These are phyloP conservation scores for Saccharomyces uvarum DNA, from an alignment of 1,139 yeast species.

Conservation along the genomic window DNA sequence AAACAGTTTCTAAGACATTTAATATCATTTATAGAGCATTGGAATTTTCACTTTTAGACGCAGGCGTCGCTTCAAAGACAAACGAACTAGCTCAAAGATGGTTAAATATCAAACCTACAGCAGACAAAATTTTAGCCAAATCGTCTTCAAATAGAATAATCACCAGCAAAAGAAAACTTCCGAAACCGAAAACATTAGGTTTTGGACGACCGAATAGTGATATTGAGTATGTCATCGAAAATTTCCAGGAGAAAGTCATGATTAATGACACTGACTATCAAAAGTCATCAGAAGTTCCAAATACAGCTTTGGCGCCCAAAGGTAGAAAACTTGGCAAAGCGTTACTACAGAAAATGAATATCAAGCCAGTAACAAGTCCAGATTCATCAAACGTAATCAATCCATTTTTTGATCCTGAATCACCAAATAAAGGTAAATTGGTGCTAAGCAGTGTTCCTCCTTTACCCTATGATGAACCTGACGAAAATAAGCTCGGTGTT, in stretches of 20 bases:
- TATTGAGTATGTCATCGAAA: neutral
- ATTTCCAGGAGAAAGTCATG: neutral
- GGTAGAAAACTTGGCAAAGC: slow-evolving; percentile 31
- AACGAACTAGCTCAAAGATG: slow-evolving; percentile 32
- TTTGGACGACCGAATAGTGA: slow-evolving; percentile 8
- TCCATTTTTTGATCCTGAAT: slow-evolving; percentile 17
- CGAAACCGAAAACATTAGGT: slow-evolving; percentile 5
- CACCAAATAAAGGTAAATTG: neutral
- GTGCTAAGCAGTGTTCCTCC: slow-evolving; percentile 3
- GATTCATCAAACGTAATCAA: slow-evolving; percentile 28
- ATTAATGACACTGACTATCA: slow-evolving; percentile 2
- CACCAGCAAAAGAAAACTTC: slow-evolving; percentile 4
- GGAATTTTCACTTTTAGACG: slow-evolving; percentile 34
- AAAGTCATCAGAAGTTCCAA: slow-evolving; percentile 5
- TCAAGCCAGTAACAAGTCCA: slow-evolving; percentile 36
- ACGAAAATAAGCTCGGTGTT: neutral
- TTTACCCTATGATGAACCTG: neutral
- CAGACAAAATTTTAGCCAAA: slow-evolving; percentile 19
- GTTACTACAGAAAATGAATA: slow-evolving; percentile 33
- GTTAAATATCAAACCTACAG: slow-evolving; percentile 30
- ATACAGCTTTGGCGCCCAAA: neutral
- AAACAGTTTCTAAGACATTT: slow-evolving; percentile 33
- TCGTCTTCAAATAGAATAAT: slow-evolving; percentile 5
- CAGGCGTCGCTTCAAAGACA: slow-evolving; percentile 28
- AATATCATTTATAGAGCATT: slow-evolving; percentile 35